Evolutionary conservation across 164 flowering plant genomes (phyloP), one percentile per base, ranked within the genome.

Genomic region (Euptelea pleiosperma): DNA sequence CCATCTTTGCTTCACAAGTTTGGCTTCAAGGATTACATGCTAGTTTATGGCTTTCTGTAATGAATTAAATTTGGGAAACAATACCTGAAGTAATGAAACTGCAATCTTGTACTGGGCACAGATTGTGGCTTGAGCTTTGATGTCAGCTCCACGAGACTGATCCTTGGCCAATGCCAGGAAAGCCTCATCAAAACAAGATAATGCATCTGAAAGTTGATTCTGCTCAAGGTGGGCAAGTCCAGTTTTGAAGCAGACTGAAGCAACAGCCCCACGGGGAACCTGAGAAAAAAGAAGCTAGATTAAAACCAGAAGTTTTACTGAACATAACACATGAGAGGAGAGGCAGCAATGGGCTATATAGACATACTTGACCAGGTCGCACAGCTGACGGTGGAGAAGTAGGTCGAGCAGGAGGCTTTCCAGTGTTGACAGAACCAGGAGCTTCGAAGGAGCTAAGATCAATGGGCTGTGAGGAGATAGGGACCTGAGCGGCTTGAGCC

Each of bases 231-330:
- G 99, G 34, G 82, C 88, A 66, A 94, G 84, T 44, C 92, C 99
- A 37, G 75, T 83, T 81, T 91, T 89, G 70, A 85, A 94, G 70
- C 99, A 94, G 31, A 89, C 65, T 31, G 99, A 26, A 65, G 99
- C 97, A 73, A 88, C 81, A 55, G 99, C 96, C 29, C 99, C 99
- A 63, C 97, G 96, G 21, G 99, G 99, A 77, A 94, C 96, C 99
- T 93, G 72, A 49, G 24, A 34, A 21, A 55, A 41, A 41, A 26
- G 36, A 19, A 63, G 14, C 40, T 16, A 18, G 14, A 61, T 52
- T 43, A 52, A 35, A n/a, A 25, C 18, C 29, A 47, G 41, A 26
- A 26, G 16, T 5, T 24, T 16, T 9, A 48, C 24, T 0, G 16
- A 10, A 19, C n/a, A 10, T 8, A 10, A 41, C 16, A 59, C 33